These are phyloP conservation scores for Melaleuca quinquenervia DNA, from an alignment of 345 rosid species.

Conservation along the genomic window DNA sequence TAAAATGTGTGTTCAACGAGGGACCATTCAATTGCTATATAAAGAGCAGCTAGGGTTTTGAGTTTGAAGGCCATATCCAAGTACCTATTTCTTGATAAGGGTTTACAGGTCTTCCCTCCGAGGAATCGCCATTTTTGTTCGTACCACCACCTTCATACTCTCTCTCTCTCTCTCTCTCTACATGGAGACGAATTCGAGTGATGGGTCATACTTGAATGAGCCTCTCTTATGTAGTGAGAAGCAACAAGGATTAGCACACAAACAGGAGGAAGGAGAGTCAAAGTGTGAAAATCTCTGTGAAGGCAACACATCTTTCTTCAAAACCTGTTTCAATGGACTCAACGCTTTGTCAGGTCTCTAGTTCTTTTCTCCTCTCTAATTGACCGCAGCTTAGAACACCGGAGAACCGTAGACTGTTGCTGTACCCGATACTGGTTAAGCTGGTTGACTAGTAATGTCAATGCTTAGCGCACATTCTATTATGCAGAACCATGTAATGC, in stretches of 20 bases:
- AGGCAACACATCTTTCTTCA: conserved; percentile 13
- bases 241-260: neutral
- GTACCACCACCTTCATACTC: neutral
- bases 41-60: neutral
- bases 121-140: neutral
- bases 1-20: neutral
- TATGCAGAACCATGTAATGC: neutral
- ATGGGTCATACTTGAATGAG: neutral
- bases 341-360: conserved; percentile 30
- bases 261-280: conserved; percentile 3
- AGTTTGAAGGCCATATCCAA: neutral
- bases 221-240: conserved; percentile 9
- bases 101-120: neutral
- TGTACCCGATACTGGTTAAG: neutral
- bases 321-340: conserved; percentile 25
- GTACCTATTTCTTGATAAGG: neutral
- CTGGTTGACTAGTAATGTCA: neutral
- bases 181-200: neutral
- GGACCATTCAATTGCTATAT: neutral
- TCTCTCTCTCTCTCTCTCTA: neutral
- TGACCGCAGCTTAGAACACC: neutral
- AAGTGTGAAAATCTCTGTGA: neutral
- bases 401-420: neutral
- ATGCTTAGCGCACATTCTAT: neutral
- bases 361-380: neutral